phyloP scores from a whole-genome alignment of 1,284 basidiomycete species.

The Trichosporon coremiiforme region DNA sequence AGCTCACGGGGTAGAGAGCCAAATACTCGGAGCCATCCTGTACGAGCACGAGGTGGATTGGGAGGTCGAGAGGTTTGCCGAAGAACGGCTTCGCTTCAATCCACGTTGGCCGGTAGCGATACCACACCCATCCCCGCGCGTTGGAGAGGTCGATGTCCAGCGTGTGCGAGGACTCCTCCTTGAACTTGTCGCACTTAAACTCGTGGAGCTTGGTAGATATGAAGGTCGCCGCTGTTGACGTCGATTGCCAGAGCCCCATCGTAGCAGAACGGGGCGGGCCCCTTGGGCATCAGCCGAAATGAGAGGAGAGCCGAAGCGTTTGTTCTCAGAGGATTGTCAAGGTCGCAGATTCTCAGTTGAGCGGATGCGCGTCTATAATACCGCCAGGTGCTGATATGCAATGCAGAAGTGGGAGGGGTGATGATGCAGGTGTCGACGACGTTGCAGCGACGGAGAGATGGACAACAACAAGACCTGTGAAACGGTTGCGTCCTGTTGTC shows the following conservation, averaged over 20 bases:
- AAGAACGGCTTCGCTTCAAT: conserved; percentile 22
- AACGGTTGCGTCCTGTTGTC: neutral
- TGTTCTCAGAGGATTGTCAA: no score
- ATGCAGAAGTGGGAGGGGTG: no score
- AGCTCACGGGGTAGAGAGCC: conserved; percentile 24
- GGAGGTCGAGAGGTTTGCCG: conserved; percentile 1
- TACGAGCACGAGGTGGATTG: conserved; percentile 24
- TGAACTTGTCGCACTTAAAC: neutral
- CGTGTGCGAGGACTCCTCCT: neutral
- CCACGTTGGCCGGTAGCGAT: conserved; percentile 26
- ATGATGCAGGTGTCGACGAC: no score
- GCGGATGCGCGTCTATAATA: no score
- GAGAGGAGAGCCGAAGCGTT: no score
- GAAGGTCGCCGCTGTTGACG: neutral
- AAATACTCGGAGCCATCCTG: conserved; percentile 3
- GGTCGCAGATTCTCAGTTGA: no score
- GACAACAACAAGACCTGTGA: no score
- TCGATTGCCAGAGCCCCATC: neutral
- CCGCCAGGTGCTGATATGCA: no score
- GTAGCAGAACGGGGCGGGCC: no score
- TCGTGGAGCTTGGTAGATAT: neutral
- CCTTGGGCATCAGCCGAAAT: no score
- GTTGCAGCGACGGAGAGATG: no score
- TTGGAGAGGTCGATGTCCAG: neutral
- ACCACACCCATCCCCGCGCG: conserved; percentile 25